Evolutionary conservation across 306 rosid species (phyloP).

Genomic region (Quercus variabilis): DNA sequence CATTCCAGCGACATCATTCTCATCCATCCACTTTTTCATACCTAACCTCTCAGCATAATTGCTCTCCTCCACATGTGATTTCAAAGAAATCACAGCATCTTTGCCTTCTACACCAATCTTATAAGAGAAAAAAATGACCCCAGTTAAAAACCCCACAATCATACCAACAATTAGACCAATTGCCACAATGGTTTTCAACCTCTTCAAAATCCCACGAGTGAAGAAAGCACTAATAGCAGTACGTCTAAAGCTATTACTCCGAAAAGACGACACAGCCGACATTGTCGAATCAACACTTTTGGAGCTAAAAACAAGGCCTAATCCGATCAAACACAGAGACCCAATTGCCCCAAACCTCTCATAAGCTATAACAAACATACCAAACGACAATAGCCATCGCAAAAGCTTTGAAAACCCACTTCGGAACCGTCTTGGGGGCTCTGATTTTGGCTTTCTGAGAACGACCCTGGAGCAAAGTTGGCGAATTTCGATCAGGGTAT

Average conservation of each 20-base stretch:
- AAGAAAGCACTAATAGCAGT: constrained; percentile 63
- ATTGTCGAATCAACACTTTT: constrained; percentile 69
- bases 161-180: constrained; percentile 71
- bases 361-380: constrained; percentile 64
- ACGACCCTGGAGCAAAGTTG: constrained; percentile 44
- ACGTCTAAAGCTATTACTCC: constrained; percentile 69
- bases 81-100: constrained; percentile 83
- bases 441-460: constrained; percentile 50
- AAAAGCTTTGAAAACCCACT: constrained; percentile 70
- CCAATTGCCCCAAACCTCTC: constrained; percentile 70
- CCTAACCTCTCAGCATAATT: constrained; percentile 89
- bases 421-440: constrained; percentile 18
- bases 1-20: constrained; percentile 85
- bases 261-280: constrained; percentile 63
- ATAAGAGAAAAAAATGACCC: constrained; percentile 73
- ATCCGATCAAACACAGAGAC: constrained; percentile 48
- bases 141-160: constrained; percentile 76
- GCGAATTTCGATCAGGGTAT: constrained; percentile 78
- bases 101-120: constrained; percentile 94
- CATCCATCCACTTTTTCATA: constrained; percentile 89
- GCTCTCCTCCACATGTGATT: constrained; percentile 69
- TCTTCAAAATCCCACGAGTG: constrained; percentile 60
- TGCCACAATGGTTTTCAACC: constrained; percentile 70
- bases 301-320: constrained; percentile 69
- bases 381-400: constrained; percentile 73